phyloP scores from a whole-genome alignment of 768 basidiomycete species.

The Amanita inopinata region DNA sequence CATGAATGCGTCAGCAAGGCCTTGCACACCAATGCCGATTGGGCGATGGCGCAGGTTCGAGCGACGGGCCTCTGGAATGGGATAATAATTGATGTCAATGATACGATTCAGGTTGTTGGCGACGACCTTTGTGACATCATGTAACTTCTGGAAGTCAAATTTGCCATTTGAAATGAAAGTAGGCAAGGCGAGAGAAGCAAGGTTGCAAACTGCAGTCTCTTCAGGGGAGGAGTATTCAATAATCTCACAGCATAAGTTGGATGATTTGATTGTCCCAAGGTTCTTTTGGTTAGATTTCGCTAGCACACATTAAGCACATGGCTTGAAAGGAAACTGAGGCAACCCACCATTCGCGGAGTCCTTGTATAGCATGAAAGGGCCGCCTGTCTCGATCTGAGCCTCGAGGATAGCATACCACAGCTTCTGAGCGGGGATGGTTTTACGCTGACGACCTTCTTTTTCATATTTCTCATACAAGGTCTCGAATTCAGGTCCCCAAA shows the following conservation, averaged over 20 bases:
- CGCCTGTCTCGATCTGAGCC: constrained; percentile 95
- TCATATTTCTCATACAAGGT: constrained; percentile 81
- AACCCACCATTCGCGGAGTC: constrained; percentile 82
- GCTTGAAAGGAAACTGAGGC: not conserved
- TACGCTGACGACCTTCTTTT: constrained; percentile 77
- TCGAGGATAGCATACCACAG: constrained; percentile 97
- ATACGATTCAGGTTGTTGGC: constrained; percentile 88
- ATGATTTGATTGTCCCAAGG: constrained; percentile 97
- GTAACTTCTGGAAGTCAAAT: constrained; percentile 93
- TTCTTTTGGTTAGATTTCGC: constrained; percentile 98
- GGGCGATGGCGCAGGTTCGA: constrained; percentile 98
- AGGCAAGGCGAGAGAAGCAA: constrained; percentile 93
- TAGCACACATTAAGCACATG: constrained; percentile 19
- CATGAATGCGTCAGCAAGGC: constrained; percentile 98
- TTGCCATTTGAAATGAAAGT: constrained; percentile 73
- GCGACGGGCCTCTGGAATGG: constrained; percentile 79
- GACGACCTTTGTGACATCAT: constrained; percentile 90
- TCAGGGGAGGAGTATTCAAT: constrained; percentile 97
- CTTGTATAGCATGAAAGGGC: constrained; percentile 99
- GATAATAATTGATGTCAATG: constrained; percentile 95
- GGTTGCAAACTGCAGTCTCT: constrained; percentile 96
- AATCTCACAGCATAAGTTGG: constrained; percentile 98
- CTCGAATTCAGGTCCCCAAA: constrained; percentile 86
- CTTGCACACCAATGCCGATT: constrained; percentile 95
- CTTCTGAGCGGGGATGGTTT: constrained; percentile 88